Evolutionary conservation across 2,329 filamentous ascomycete species (phyloP).

Genomic region (Colletotrichum tanaceti): DNA sequence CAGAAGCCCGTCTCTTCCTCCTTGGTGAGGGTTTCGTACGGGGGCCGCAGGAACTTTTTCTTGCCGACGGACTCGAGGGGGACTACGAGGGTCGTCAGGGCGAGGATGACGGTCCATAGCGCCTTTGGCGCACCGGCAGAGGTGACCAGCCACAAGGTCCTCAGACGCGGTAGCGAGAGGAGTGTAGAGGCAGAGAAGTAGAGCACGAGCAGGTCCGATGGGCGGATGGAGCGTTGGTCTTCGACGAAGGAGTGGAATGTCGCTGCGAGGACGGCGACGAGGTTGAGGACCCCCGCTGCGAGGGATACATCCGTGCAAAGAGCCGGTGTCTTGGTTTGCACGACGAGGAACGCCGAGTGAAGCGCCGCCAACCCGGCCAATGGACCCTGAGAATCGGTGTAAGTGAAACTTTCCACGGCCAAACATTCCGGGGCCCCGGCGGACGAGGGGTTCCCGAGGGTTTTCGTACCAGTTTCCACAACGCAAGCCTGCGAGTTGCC

Average conservation of each 20-base stretch:
- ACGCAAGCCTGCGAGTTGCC: constrained; percentile 9
- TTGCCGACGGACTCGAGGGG: constrained; percentile 43
- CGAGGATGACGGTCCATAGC: constrained; percentile 12
- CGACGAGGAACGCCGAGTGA: not conserved
- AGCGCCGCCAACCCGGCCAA: not conserved
- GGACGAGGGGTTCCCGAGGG: not conserved
- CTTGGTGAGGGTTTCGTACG: constrained; percentile 24
- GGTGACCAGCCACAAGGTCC: constrained; percentile 10
- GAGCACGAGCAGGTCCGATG: constrained; percentile 20
- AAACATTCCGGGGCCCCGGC: not conserved
- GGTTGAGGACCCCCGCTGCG: constrained; percentile 12
- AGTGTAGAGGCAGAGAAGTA: constrained; percentile 15
- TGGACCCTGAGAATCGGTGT: not conserved
- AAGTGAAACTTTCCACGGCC: not conserved
- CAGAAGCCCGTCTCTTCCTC: constrained; percentile 44
- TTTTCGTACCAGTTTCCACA: constrained; percentile 13
- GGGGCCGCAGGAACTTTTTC: constrained; percentile 26
- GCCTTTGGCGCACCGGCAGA: not conserved
- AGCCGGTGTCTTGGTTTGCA: not conserved
- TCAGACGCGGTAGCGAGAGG: constrained; percentile 1
- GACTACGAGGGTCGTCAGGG: constrained; percentile 17
- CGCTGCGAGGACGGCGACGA: constrained; percentile 18
- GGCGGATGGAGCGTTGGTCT: constrained; percentile 22
- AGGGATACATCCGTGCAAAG: not conserved
- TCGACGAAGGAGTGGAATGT: constrained; percentile 13